phyloP scores from a whole-genome alignment of 177 flowering plant genomes.

The Vitis hybrid region DNA sequence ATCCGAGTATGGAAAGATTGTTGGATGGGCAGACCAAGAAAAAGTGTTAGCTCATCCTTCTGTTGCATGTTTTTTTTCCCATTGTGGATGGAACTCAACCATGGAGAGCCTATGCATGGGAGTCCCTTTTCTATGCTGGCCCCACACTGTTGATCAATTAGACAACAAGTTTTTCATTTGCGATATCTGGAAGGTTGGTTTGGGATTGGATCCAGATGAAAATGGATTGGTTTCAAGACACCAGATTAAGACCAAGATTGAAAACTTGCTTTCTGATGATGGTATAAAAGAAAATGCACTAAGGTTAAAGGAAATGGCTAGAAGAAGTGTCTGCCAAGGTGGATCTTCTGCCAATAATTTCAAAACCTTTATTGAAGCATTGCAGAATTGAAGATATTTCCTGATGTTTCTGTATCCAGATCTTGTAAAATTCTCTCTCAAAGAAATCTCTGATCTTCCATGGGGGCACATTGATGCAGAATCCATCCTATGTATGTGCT shows the following conservation, averaged over 20 bases:
- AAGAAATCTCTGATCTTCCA: no score
- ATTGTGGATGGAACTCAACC: slow-evolving; percentile 35
- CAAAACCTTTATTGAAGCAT: slow-evolving; percentile 11
- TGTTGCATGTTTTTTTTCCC: slow-evolving; percentile 25
- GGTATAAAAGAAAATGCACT: slow-evolving; percentile 14
- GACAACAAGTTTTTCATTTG: slow-evolving; percentile 6
- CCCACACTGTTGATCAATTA: no score
- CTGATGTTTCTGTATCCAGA: no score
- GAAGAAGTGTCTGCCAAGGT: slow-evolving; percentile 7
- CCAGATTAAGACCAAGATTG: slow-evolving; percentile 18
- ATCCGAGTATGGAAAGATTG: no score
- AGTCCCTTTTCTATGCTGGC: slow-evolving; percentile 26
- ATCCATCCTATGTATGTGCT: no score
- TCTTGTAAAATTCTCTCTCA: no score
- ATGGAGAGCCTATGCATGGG: slow-evolving; percentile 24
- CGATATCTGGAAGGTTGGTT: slow-evolving; percentile 17
- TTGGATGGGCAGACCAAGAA: no score
- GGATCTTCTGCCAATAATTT: slow-evolving; percentile 1
- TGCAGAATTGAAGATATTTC: slow-evolving; percentile 3
- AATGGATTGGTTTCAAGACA: slow-evolving; percentile 16
- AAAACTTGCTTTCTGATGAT: slow-evolving; percentile 14
- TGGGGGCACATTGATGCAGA: no score
- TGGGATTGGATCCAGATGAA: slow-evolving; percentile 1
- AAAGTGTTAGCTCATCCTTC: slow-evolving; percentile 5
- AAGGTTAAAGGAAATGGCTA: slow-evolving; percentile 17